Evolutionary conservation across 148 eudicot genomes (phyloP).

Genomic region (Rheum nobile): DNA sequence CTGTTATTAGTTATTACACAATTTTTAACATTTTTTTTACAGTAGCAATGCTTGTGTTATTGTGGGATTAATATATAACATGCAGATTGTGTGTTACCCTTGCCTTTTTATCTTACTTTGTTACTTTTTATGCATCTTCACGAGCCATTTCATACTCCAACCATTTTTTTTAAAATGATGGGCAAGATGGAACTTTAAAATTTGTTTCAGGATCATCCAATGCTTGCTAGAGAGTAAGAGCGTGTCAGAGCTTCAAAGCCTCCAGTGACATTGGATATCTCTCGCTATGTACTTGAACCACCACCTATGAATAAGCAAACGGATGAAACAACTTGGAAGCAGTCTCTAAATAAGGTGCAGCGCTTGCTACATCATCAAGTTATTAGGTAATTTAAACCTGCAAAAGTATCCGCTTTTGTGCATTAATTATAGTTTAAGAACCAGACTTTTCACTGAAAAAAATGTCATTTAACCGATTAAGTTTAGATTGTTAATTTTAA

Average conservation of each 20-base stretch:
- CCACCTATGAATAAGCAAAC: conserved; percentile 62
- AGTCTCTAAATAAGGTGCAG: conserved; percentile 77
- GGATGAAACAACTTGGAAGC: conserved; percentile 92
- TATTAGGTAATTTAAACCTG: conserved; percentile 47
- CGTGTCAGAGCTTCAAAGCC: conserved; percentile 88
- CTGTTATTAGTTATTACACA: neutral
- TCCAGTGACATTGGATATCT: conserved; percentile 68
- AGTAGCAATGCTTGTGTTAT: no score
- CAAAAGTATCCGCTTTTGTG: neutral
- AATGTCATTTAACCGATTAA: no score
- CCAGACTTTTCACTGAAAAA: neutral
- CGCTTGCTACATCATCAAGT: conserved; percentile 81
- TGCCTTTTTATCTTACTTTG: neutral
- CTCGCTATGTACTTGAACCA: conserved; percentile 69
- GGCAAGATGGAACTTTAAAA: neutral
- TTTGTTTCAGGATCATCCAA: conserved; percentile 66
- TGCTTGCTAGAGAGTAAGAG: conserved; percentile 93
- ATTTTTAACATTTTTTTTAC: no score
- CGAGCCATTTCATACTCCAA: neutral
- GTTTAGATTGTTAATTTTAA: no score
- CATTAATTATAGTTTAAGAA: neutral
- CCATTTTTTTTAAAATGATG: neutral
- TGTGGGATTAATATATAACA: no score
- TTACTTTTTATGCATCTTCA: neutral
- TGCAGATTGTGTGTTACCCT: neutral